A percentile compares a stretch with the other conserved stretches of the same genome.
These are phyloP conservation scores for Chionographis japonica DNA, from an alignment of 106 monocot species.

Conservation along the genomic window DNA sequence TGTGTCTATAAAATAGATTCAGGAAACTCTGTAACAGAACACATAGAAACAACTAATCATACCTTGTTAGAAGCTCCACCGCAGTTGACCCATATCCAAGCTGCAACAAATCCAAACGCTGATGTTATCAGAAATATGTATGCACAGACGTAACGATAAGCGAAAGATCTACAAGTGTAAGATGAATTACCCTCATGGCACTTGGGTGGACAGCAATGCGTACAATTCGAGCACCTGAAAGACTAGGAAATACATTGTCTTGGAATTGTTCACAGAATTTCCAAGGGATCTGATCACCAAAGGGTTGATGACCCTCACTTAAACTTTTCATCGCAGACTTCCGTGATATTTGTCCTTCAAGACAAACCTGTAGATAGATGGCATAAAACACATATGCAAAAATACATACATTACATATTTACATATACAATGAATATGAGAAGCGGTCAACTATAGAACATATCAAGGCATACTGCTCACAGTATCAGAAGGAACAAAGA, in stretches of 20 bases:
- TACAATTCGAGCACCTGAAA: constrained; percentile 93
- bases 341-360: constrained; percentile 90
- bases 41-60: constrained; percentile 4
- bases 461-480: no score
- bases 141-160: background rate
- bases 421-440: no score
- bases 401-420: no score
- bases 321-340: constrained; percentile 82
- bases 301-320: constrained; percentile 67
- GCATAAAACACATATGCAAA: background rate
- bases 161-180: background rate
- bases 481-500: no score
- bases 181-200: constrained; percentile 66
- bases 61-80: constrained; percentile 87
- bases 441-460: no score
- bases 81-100: constrained; percentile 85
- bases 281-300: constrained; percentile 95
- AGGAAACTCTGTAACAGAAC: background rate
- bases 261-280: constrained; percentile 94
- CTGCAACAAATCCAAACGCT: constrained; percentile 34
- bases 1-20: background rate
- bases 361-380: constrained; percentile 60
- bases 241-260: constrained; percentile 78
- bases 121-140: background rate
- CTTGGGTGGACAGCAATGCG: constrained; percentile 95